Evolutionary conservation across 2,329 filamentous ascomycete species (phyloP), one percentile per base, ranked within the genome.

Genomic region (Ascochyta pisi): DNA sequence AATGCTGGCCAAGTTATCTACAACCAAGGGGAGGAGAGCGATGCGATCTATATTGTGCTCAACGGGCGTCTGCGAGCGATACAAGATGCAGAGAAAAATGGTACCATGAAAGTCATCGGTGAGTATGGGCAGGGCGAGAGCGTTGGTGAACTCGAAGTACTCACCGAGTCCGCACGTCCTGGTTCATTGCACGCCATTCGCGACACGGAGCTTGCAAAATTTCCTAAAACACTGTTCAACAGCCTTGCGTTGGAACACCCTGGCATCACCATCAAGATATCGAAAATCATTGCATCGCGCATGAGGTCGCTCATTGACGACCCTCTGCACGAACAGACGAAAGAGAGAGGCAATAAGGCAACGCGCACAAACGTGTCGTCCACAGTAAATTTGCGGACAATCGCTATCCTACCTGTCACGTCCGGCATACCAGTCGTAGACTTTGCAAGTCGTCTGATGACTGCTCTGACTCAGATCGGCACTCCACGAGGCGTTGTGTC

Each of bases 41-140:
- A 99, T 75, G 94, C 96, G 1, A 99, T 99, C 37, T 99, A 98
- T 68, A 93, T 99, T 58, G 95, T 99, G 1, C 83, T 99, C 15
- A 99, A 99, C 65, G 95, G 95, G 9, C 90, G 95, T 15, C 78
- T 99, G 16, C 85, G 96, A 51, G 85, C 94, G 0, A 90, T 99
- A 0, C 84, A 92, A 57, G 93, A 97, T 66, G 86, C 86, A 13
- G 86, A 89, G 42, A 89, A 91, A 61, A 92, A 92, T 0, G 89
- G 89, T 3, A 51, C 43, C 1, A 89, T 96, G 78, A 89, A 88
- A 41, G 92, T 96, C 12, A 85, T 92, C 46, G 94, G 92, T 12
- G 96, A 99, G 74, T 98, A 90, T 69, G 95, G 95, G 4, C 95
- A 99, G 76, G 96, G 96, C 8, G 96, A 99, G 73, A 99, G 95